Conservation (phyloP, 2,329 filamentous ascomycete species). For the Coleophoma cylindrospora region DNA sequence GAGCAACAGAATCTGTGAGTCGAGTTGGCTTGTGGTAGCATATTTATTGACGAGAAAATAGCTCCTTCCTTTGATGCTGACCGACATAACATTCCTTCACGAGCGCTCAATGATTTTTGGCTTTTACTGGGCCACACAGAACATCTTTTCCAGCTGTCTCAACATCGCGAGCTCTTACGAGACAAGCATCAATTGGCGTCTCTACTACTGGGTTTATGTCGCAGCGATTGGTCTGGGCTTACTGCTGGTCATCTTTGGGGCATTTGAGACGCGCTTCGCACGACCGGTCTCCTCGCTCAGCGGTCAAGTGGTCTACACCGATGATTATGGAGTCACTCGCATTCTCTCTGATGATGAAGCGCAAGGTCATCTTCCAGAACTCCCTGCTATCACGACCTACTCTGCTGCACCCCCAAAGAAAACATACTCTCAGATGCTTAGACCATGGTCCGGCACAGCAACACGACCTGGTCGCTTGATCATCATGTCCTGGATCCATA, state of each 20-base stretch:
- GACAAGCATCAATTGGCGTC: constrained; percentile 30
- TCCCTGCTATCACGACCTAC: background rate
- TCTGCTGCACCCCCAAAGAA: background rate
- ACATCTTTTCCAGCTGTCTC: constrained; percentile 27
- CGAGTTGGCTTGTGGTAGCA: too few relatives aligned
- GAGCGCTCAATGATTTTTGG: constrained; percentile 31
- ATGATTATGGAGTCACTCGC: background rate
- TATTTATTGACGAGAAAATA: too few relatives aligned
- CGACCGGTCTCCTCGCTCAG: constrained; percentile 27
- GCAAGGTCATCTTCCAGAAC: too few relatives aligned
- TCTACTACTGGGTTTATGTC: constrained; percentile 35
- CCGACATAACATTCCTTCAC: constrained; percentile 35
- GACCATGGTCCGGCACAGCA: background rate
- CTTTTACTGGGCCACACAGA: constrained; percentile 34
- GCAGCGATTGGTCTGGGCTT: constrained; percentile 29
- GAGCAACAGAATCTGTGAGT: constrained; percentile 28
- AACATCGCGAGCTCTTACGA: constrained; percentile 31
- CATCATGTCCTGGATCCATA: background rate
- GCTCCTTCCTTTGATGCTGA: constrained; percentile 33
- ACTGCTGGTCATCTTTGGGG: constrained; percentile 30
- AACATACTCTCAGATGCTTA: background rate
- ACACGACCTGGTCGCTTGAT: background rate
- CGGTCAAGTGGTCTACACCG: constrained; percentile 30
- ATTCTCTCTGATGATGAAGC: background rate
- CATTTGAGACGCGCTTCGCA: constrained; percentile 34